phyloP scores from a whole-genome alignment of 2,329 filamentous ascomycete genomes.

The Colletotrichum tropicale region DNA sequence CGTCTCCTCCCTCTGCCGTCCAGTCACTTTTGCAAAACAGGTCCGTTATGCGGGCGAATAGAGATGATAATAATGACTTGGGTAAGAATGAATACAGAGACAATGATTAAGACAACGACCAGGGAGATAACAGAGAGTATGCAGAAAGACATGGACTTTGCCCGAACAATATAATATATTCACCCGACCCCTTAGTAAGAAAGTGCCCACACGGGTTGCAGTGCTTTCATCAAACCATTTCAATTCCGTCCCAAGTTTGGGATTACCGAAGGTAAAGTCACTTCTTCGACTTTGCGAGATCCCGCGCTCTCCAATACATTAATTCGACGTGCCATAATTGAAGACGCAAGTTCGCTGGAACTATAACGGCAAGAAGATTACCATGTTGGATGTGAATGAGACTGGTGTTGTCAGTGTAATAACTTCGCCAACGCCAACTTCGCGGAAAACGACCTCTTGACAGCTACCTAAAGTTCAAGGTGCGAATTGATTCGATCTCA shows the following conservation, averaged over 20 bases:
- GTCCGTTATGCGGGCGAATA: accelerated
- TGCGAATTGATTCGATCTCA: not conserved
- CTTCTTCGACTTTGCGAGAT: not conserved
- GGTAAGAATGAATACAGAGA: accelerated
- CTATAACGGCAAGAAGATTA: not conserved
- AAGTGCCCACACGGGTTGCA: not conserved
- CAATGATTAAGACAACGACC: not conserved
- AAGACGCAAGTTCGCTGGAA: not conserved
- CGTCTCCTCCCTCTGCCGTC: not conserved
- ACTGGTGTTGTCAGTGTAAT: not conserved
- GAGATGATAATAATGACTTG: not conserved
- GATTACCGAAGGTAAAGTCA: accelerated
- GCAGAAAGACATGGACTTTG: accelerated
- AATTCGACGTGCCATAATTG: not conserved
- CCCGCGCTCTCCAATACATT: accelerated
- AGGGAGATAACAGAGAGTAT: too few relatives aligned
- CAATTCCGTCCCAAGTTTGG: not conserved
- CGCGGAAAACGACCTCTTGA: not conserved
- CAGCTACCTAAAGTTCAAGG: not conserved
- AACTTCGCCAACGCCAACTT: not conserved
- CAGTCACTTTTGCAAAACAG: accelerated
- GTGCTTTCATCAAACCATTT: not conserved
- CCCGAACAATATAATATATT: not conserved
- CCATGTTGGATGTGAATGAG: not conserved
- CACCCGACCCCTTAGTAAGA: accelerated